Evolutionary conservation across 1,139 yeast species (phyloP), one percentile per base, ranked within the genome.

Genomic region (Yamadazyma dushanensis): DNA sequence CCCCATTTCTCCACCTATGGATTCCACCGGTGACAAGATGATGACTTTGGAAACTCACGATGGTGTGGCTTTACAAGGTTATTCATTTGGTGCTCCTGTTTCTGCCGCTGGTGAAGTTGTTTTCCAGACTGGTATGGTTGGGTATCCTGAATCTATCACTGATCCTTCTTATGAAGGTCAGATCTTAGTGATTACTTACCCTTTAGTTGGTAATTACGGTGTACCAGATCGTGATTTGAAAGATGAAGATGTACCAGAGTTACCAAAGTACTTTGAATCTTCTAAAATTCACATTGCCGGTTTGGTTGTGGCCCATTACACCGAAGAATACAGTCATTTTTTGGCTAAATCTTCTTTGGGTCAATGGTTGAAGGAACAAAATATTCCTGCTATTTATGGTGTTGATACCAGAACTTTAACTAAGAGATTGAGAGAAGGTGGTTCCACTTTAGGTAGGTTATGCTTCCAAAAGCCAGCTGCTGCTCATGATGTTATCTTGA

Each of bases 101-200:
- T 67, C 92, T 23, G 80, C 83, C 40, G 95, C 98, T 42, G 99
- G 99, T 75, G 99, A 94, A 71, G 79, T 92, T 57, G 99, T 94
- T 46, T 94, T 94, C 79, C 98, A 92, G 69, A 94, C 99, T 46
- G 98, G 98, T 73, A 94, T 94, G 98, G 98, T 92, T 52, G 99
- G 99, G 47, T 94, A 94, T 63, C 98, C 98, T 31, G 99, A 94
- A 66, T 83, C 97, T 43, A 79, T 94, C 61, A 90, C 98, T 35
- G 99, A 94, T 68, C 98, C 99, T 46, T 92, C 98, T 34, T 94
- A 94, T 63, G 94, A 87, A 59, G 98, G 98, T 47, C 99, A 94
- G 70, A 90, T 94, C 56, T 78, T 94, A 61, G 97, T 92, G 45
- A 85, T 94, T 63, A 94, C 99, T 40, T 90, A 81, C 63, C 98